phyloP scores from a whole-genome alignment of 768 basidiomycete genomes.

The Trametes cinnabarina region DNA sequence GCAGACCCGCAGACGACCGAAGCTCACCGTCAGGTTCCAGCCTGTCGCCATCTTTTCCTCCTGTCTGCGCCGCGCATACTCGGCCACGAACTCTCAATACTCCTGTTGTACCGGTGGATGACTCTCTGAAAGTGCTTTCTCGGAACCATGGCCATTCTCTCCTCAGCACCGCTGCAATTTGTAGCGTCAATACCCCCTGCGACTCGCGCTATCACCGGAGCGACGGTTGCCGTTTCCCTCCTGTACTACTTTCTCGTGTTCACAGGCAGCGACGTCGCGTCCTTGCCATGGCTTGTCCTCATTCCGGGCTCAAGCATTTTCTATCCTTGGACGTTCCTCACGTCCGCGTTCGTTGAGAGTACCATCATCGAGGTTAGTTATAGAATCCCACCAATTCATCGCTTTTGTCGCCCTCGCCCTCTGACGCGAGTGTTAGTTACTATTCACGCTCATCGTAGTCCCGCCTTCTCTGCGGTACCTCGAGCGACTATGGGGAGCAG shows the following conservation, averaged over 20 bases:
- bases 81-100: slow-evolving; percentile 12
- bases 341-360: slow-evolving; percentile 83
- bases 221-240: slow-evolving; percentile 56
- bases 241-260: slow-evolving; percentile 66
- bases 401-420: not conserved
- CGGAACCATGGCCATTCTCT: slow-evolving; percentile 66
- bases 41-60: not conserved
- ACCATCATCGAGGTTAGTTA: slow-evolving; percentile 75
- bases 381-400: not conserved
- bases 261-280: slow-evolving; percentile 39
- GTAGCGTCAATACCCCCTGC: slow-evolving; percentile 74
- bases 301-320: slow-evolving; percentile 79
- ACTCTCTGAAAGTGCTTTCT: slow-evolving; percentile 12
- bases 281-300: slow-evolving; percentile 69
- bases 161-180: slow-evolving; percentile 61
- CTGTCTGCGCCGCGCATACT: not conserved
- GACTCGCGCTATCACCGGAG: slow-evolving; percentile 68
- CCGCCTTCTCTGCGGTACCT: slow-evolving; percentile 86
- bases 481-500: slow-evolving; percentile 90
- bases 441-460: slow-evolving; percentile 71
- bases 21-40: not conserved
- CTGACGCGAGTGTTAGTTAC: slow-evolving; percentile 50
- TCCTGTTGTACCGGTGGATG: slow-evolving; percentile 7
- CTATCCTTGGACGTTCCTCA: slow-evolving; percentile 93
- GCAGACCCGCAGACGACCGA: not conserved